These are phyloP conservation scores for Lactarius vividus DNA, from an alignment of 768 basidiomycete genomes.

Conservation along the genomic window DNA sequence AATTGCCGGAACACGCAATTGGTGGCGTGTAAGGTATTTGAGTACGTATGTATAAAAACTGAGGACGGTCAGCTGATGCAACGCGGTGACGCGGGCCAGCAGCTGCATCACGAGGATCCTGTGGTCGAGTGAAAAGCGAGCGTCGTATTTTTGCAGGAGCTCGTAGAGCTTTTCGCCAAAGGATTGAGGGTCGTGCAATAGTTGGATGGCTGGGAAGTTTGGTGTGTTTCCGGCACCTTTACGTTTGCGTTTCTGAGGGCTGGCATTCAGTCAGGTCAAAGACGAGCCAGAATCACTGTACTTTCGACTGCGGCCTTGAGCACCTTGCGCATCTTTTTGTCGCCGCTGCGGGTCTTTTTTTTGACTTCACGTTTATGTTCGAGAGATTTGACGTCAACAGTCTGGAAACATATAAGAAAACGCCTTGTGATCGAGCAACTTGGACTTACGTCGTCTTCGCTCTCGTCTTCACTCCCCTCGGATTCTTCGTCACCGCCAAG, in stretches of 20 bases:
- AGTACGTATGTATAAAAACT: slow-evolving; percentile 95
- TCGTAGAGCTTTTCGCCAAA: slow-evolving; percentile 94
- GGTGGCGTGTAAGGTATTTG: slow-evolving; percentile 90
- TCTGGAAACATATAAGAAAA: slow-evolving; percentile 9
- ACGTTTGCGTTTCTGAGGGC: slow-evolving; percentile 38
- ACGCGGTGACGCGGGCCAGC: slow-evolving; percentile 87
- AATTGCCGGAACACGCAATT: slow-evolving; percentile 89
- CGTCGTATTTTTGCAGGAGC: slow-evolving; percentile 79
- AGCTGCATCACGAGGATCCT: slow-evolving; percentile 98
- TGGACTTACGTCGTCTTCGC: slow-evolving; percentile 48
- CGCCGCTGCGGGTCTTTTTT: slow-evolving; percentile 84
- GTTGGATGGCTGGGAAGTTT: slow-evolving; percentile 91
- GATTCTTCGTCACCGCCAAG: slow-evolving; percentile 81
- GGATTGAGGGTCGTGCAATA: slow-evolving; percentile 92
- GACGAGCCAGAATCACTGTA: slow-evolving; percentile 30
- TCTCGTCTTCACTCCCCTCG: slow-evolving; percentile 68
- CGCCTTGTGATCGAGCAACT: slow-evolving; percentile 19
- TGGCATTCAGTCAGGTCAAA: slow-evolving; percentile 14
- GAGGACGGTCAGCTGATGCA: slow-evolving; percentile 90
- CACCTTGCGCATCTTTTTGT: slow-evolving; percentile 74
- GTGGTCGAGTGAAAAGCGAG: slow-evolving; percentile 94
- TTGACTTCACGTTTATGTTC: slow-evolving; percentile 90
- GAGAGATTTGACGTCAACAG: slow-evolving; percentile 69
- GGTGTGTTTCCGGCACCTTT: slow-evolving; percentile 37
- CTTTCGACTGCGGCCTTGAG: slow-evolving; percentile 76